phyloP scores from a whole-genome alignment of 2,329 filamentous ascomycete species.

The Dryadomyces sulphureus region DNA sequence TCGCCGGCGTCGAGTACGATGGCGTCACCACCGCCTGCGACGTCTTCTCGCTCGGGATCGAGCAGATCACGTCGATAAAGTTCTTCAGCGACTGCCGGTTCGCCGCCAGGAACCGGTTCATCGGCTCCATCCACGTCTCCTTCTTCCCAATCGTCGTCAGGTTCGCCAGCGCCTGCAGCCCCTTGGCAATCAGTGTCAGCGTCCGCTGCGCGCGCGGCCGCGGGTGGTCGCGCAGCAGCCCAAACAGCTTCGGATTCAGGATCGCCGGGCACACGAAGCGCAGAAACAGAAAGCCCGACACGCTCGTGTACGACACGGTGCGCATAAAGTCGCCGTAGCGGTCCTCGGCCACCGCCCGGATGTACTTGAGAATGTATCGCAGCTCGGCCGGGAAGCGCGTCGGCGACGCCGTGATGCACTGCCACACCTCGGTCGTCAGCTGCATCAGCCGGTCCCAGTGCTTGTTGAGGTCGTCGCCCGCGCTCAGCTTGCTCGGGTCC shows the following conservation, averaged over 20 bases:
- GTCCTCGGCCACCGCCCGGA: constrained; percentile 83
- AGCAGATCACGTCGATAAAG: constrained; percentile 77
- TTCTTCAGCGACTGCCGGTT: constrained; percentile 71
- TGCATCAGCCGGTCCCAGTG: constrained; percentile 70
- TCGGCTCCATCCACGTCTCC: constrained; percentile 97
- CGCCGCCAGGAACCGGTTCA: constrained; percentile 73
- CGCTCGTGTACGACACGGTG: constrained; percentile 82
- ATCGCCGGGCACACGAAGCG: constrained; percentile 96
- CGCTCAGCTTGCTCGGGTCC: constrained; percentile 65
- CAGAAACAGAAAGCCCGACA: constrained; percentile 87
- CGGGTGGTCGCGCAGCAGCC: constrained; percentile 69
- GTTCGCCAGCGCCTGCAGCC: constrained; percentile 79
- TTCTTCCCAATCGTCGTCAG: constrained; percentile 85
- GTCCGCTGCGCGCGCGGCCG: constrained; percentile 72
- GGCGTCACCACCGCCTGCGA: constrained; percentile 48
- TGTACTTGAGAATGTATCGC: constrained; percentile 75
- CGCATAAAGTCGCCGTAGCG: constrained; percentile 86
- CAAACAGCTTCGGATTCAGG: constrained; percentile 86
- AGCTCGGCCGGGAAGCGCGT: constrained; percentile 66
- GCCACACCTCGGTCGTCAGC: constrained; percentile 74
- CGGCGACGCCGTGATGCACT: constrained; percentile 63
- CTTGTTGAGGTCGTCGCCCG: constrained; percentile 55
- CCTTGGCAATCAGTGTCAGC: constrained; percentile 83
- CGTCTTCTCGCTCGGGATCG: constrained; percentile 59
- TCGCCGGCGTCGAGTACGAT: constrained; percentile 83